These are phyloP conservation scores for Xylariaceae sp. DNA, from an alignment of 2,329 filamentous ascomycete genomes.

Conservation along the genomic window DNA sequence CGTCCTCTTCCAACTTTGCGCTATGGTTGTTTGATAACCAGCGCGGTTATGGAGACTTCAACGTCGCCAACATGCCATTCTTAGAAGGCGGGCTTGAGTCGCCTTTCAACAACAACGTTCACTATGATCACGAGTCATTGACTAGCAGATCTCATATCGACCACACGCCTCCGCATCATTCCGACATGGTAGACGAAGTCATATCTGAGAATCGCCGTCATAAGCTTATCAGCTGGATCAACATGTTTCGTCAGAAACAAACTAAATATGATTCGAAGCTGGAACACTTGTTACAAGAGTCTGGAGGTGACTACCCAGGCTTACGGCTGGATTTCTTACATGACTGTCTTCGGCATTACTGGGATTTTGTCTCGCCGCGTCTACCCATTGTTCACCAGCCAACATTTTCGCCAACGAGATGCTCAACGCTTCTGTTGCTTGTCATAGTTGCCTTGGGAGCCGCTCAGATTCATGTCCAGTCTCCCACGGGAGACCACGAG, in stretches of 20 bases:
- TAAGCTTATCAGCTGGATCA: constrained; percentile 45
- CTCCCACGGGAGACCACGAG: constrained; percentile 49
- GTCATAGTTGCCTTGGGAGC: constrained; percentile 84
- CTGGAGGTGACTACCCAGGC: constrained; percentile 41
- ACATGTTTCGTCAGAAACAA: constrained; percentile 43
- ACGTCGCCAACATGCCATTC: constrained; percentile 44
- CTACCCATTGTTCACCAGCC: constrained; percentile 85
- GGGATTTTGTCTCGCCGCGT: constrained; percentile 81
- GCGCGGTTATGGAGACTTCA: constrained; percentile 41
- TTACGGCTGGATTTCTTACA: constrained; percentile 80
- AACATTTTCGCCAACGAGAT: constrained; percentile 79
- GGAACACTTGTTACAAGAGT: constrained; percentile 36
- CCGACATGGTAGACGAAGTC: constrained; percentile 42
- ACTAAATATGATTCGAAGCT: constrained; percentile 37
- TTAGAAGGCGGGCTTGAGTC: constrained; percentile 50
- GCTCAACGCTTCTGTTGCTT: constrained; percentile 72
- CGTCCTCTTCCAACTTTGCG: constrained; percentile 44
- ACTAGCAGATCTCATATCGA: constrained; percentile 47
- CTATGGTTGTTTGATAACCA: constrained; percentile 51
- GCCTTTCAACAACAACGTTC: constrained; percentile 49
- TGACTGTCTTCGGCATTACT: constrained; percentile 82
- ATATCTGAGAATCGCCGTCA: constrained; percentile 44
- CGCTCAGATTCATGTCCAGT: constrained; percentile 68
- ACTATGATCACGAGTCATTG: constrained; percentile 51
- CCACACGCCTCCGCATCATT: constrained; percentile 39